phyloP scores from a whole-genome alignment of 2,329 filamentous ascomycete genomes.

The Botrytis porri region DNA sequence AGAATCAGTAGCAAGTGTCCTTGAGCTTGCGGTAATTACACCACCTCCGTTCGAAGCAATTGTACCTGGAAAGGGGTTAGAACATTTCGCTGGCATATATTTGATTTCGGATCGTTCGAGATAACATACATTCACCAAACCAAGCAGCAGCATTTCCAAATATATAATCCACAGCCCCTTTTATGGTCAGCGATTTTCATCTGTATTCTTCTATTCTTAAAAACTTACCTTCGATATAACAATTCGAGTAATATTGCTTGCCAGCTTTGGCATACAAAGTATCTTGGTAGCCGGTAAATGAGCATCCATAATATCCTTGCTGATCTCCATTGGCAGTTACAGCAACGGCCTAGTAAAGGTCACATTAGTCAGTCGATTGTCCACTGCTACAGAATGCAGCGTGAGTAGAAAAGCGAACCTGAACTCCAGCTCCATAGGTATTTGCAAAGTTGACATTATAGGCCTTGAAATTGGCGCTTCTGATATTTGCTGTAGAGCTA shows the following conservation, averaged over 20 bases:
- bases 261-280: conserved; percentile 49
- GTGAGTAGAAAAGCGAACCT: neutral
- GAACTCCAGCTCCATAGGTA: conserved; percentile 13
- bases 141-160: conserved; percentile 12
- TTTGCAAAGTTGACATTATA: conserved; percentile 11
- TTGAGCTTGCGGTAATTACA: conserved; percentile 8
- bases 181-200: neutral
- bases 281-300: conserved; percentile 54
- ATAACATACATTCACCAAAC: conserved; percentile 15
- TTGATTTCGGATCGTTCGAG: neutral
- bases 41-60: conserved; percentile 13
- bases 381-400: neutral
- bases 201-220: neutral
- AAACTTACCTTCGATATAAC: conserved; percentile 49
- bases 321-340: conserved; percentile 50
- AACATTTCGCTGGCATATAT: neutral
- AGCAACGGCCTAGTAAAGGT: conserved; percentile 46
- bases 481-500: conserved; percentile 1
- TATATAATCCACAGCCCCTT: conserved; percentile 17
- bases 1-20: neutral
- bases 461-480: conserved; percentile 6
- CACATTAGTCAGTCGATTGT: neutral
- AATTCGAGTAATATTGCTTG: conserved; percentile 52
- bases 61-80: neutral
- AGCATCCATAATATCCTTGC: conserved; percentile 51